These are phyloP conservation scores for Desmodesmus armatus DNA, from an alignment of 139 green algal species.

Conservation along the genomic window DNA sequence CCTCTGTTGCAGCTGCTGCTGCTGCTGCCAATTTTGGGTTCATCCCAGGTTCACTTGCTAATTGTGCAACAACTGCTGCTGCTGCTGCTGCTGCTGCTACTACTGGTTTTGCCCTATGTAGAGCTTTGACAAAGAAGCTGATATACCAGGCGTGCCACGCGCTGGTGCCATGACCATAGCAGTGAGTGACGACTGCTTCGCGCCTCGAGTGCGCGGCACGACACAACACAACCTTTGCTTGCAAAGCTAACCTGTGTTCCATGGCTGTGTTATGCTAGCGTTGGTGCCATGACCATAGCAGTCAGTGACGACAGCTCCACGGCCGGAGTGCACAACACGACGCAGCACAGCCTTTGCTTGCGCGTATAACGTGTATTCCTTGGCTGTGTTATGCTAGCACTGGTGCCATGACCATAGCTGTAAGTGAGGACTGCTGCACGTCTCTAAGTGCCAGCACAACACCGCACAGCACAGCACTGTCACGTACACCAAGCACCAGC, in stretches of 20 bases:
- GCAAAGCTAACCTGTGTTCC: neutral
- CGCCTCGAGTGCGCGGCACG: no score
- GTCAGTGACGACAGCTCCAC: constrained; percentile 43
- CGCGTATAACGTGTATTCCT: neutral
- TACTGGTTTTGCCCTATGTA: constrained; percentile 4
- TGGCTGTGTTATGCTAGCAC: neutral
- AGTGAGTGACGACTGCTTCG: constrained; percentile 42
- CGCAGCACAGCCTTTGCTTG: neutral
- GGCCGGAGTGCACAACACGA: no score
- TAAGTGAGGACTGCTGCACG: constrained; percentile 40
- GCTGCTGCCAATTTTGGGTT: no score
- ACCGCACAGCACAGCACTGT: no score
- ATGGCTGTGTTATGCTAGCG: neutral
- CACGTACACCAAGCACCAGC: no score
- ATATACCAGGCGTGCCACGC: constrained; percentile 56
- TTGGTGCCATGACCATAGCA: constrained; percentile 44
- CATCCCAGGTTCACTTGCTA: no score
- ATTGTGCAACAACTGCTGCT: no score
- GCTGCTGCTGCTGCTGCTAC: neutral
- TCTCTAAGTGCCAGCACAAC: no score
- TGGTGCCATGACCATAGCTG: constrained; percentile 46
- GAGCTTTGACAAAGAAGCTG: constrained; percentile 62
- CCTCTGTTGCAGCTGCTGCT: neutral
- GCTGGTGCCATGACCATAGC: constrained; percentile 47
- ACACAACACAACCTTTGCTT: neutral